Conservation (phyloP, 1,139 yeast genomes). For the Sugiyamaella neomexicana region DNA sequence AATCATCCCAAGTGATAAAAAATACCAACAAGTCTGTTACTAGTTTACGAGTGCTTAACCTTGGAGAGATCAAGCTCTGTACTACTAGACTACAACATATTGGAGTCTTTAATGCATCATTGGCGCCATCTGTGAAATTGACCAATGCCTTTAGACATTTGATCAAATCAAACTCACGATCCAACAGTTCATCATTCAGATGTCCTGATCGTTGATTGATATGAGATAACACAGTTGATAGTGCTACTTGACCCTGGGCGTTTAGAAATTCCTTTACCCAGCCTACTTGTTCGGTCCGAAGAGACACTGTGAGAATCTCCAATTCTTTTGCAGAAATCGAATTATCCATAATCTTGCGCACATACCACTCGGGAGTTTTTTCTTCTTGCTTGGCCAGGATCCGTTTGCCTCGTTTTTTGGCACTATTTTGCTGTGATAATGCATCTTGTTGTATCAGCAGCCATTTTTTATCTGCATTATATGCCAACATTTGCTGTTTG, state of each 20-base stretch:
- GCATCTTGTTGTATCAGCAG: slow-evolving; percentile 87
- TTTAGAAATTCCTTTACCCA: slow-evolving; percentile 86
- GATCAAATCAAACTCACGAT: slow-evolving; percentile 59
- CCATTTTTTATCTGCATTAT: slow-evolving; percentile 83
- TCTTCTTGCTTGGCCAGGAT: slow-evolving; percentile 40
- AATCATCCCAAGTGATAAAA: slow-evolving; percentile 52
- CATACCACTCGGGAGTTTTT: slow-evolving; percentile 73
- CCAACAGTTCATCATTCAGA: slow-evolving; percentile 47
- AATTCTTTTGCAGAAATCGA: slow-evolving; percentile 68
- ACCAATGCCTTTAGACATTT: slow-evolving; percentile 64
- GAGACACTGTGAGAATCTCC: slow-evolving; percentile 83
- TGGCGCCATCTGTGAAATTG: slow-evolving; percentile 57
- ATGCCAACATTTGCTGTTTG: slow-evolving; percentile 73
- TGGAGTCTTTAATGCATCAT: slow-evolving; percentile 52
- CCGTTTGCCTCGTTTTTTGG: slow-evolving; percentile 46
- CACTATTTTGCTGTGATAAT: slow-evolving; percentile 67
- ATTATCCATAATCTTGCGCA: slow-evolving; percentile 69
- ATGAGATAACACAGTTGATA: slow-evolving; percentile 59
- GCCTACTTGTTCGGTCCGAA: slow-evolving; percentile 85
- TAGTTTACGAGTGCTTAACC: slow-evolving; percentile 71
- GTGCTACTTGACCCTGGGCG: slow-evolving; percentile 85
- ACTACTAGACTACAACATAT: slow-evolving; percentile 59
- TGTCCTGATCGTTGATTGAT: slow-evolving; percentile 40
- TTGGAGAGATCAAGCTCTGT: slow-evolving; percentile 59
- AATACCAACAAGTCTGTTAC: slow-evolving; percentile 76